These are phyloP conservation scores for Penicillium sp. DNA, from an alignment of 2,329 filamentous ascomycete species.

Conservation along the genomic window DNA sequence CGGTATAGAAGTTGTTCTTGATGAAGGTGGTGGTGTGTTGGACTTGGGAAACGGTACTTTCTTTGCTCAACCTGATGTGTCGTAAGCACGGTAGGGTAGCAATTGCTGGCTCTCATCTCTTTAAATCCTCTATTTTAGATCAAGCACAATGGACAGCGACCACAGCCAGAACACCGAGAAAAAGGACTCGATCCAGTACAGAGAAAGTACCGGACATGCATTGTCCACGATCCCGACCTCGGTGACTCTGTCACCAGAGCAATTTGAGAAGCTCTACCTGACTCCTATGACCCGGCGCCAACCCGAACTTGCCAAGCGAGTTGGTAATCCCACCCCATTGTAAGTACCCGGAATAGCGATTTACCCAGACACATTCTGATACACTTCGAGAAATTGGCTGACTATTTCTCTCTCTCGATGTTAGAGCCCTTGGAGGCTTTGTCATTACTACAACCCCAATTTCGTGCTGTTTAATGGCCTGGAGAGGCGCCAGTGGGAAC, in stretches of 20 bases:
- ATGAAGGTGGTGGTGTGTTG: too few relatives aligned
- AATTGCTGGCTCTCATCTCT: too few relatives aligned
- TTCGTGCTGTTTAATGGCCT: constrained; percentile 30
- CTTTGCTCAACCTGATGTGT: too few relatives aligned
- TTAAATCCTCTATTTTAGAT: too few relatives aligned
- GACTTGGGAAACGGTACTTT: too few relatives aligned
- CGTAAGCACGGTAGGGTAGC: too few relatives aligned
- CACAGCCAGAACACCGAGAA: constrained; percentile 8
- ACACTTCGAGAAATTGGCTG: too few relatives aligned
- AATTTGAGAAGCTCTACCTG: constrained; percentile 38
- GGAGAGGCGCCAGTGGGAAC: constrained; percentile 28
- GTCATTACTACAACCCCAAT: constrained; percentile 30
- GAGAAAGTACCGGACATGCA: constrained; percentile 2
- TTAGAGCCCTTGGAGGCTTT: constrained; percentile 27
- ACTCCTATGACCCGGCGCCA: constrained; percentile 36
- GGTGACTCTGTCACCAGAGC: constrained; percentile 34
- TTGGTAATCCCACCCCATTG: constrained; percentile 39
- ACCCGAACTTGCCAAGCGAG: constrained; percentile 29
- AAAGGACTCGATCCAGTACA: constrained; percentile 7
- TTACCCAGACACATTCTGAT: too few relatives aligned
- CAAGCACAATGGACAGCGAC: constrained; percentile 9
- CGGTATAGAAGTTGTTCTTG: too few relatives aligned
- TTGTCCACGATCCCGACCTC: constrained; percentile 21
- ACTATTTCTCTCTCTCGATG: neutral
- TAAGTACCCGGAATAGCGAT: constrained; percentile 10